These are phyloP conservation scores for Podila horticola DNA, from an alignment of 192 early-diverging fungal genomes.

Conservation along the genomic window DNA sequence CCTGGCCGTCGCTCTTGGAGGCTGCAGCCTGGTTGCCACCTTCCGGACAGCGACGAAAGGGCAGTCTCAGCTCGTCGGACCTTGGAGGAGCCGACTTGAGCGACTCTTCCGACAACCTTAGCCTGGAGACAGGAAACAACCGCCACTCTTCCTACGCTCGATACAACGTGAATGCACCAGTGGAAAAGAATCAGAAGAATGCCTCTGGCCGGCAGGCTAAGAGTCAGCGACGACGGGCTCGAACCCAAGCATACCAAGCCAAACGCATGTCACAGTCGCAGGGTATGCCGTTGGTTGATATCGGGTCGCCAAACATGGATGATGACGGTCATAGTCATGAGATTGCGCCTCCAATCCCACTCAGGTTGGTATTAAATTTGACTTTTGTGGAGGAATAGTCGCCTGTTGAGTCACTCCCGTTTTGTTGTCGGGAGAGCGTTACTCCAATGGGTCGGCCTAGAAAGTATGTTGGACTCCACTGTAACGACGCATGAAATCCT, in stretches of 20 bases:
- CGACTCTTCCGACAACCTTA: not conserved
- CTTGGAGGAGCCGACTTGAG: not conserved
- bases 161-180: not conserved
- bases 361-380: slow-evolving; percentile 32
- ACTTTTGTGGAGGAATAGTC: not conserved
- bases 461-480: slow-evolving; percentile 11
- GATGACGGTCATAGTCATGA: slow-evolving; percentile 22
- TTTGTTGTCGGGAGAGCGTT: not conserved
- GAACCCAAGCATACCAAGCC: slow-evolving; percentile 40
- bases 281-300: slow-evolving; percentile 25
- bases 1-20: slow-evolving; percentile 49
- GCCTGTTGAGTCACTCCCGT: not conserved
- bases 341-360: slow-evolving; percentile 31
- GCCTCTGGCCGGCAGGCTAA: slow-evolving; percentile 10
- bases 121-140: not conserved
- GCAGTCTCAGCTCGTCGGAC: slow-evolving; percentile 3
- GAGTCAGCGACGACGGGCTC: slow-evolving; percentile 20
- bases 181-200: not conserved
- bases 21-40: slow-evolving; percentile 42
- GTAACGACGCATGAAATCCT: slow-evolving; percentile 43
- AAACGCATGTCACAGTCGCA: slow-evolving; percentile 25
- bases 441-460: not conserved
- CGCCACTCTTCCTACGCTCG: not conserved
- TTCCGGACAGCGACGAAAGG: slow-evolving; percentile 10
- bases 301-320: slow-evolving; percentile 42